phyloP scores from a whole-genome alignment of 2,329 filamentous ascomycete species.

The Colletotrichum endophyticum region DNA sequence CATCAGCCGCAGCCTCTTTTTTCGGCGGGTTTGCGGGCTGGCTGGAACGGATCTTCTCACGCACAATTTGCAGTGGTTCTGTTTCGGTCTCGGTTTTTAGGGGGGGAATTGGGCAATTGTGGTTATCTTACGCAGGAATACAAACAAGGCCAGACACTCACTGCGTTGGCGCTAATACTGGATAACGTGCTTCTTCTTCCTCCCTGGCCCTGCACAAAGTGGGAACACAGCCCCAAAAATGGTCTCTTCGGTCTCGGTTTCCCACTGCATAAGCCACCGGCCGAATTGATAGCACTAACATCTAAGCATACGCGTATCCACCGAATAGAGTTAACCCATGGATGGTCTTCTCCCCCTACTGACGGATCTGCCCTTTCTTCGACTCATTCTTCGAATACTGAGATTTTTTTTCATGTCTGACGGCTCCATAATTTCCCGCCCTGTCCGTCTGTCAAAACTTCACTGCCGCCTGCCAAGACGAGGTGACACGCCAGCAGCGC shows the following conservation, averaged over 20 bases:
- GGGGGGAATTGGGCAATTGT: not conserved
- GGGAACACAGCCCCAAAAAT: not conserved
- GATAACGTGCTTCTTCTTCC: not conserved
- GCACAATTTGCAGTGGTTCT: not conserved
- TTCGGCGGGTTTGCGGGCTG: not conserved
- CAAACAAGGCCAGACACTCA: not conserved
- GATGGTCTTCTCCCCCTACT: not conserved
- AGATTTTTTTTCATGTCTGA: not conserved
- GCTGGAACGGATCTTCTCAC: not conserved
- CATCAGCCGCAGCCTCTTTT: not conserved
- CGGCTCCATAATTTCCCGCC: not conserved
- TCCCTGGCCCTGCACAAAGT: not conserved
- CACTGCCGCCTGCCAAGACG: not conserved
- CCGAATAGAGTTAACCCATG: not conserved
- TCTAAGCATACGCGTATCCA: not conserved
- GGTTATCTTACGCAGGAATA: not conserved
- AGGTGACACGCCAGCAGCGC: not conserved
- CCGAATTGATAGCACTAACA: not conserved
- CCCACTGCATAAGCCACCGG: not conserved
- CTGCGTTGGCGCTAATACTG: not conserved
- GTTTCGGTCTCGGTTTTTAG: constrained; percentile 7
- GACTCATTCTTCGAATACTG: not conserved
- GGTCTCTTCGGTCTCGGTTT: constrained; percentile 13
- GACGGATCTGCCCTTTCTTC: not conserved
- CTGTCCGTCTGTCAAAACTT: not conserved